These are phyloP conservation scores for Mimosa pudica DNA, from an alignment of 306 rosid species.

Conservation along the genomic window DNA sequence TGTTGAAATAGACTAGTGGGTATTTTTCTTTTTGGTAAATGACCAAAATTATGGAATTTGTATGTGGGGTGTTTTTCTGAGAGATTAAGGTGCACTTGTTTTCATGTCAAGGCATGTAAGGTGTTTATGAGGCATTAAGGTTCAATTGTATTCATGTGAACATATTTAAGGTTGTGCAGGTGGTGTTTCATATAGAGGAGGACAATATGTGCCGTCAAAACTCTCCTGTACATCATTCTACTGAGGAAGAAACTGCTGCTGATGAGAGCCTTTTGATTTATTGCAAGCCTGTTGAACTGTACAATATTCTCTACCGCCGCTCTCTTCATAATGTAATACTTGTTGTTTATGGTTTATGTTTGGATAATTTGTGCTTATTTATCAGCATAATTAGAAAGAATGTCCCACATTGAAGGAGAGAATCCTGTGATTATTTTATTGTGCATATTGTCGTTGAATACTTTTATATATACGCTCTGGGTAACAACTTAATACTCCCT, in stretches of 20 bases:
- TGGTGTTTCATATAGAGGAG: not conserved
- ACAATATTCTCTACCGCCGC: slow-evolving; percentile 89
- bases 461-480: slow-evolving; percentile 3
- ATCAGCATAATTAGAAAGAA: not conserved
- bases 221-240: slow-evolving; percentile 59
- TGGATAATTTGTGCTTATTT: too few species aligned
- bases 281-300: slow-evolving; percentile 96
- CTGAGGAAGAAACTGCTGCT: slow-evolving; percentile 66
- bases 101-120: too few species aligned
- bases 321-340: slow-evolving; percentile 66
- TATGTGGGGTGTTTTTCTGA: not conserved
- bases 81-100: too few species aligned
- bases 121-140: not conserved
- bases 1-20: not conserved
- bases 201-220: slow-evolving; percentile 80
- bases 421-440: not conserved
- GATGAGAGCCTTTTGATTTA: slow-evolving; percentile 88
- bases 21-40: not conserved
- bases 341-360: slow-evolving; percentile 18
- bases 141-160: not conserved
- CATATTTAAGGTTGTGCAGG: slow-evolving; percentile 27
- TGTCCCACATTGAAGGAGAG: not conserved
- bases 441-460: not conserved
- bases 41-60: slow-evolving; percentile 3
- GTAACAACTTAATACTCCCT: not conserved